Evolutionary conservation across 2,329 filamentous ascomycete species (phyloP).

Genomic region (Aspergillus tamarii): DNA sequence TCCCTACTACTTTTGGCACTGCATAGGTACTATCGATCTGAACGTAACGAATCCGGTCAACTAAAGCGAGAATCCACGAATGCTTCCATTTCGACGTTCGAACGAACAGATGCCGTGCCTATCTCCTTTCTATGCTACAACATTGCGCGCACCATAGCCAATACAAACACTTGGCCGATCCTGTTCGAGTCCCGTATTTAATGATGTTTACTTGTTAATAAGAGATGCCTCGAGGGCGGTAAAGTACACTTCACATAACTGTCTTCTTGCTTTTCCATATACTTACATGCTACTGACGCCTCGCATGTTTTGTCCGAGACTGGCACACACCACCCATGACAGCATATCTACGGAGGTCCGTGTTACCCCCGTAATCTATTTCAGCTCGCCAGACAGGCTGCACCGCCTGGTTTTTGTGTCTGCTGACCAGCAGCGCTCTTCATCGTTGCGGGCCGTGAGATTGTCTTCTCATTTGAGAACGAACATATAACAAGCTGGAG

Average conservation of each 20-base stretch:
- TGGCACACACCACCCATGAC: not conserved
- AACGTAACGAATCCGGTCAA: not conserved
- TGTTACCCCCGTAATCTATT: not conserved
- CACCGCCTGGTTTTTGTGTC: not conserved
- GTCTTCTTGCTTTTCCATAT: not conserved
- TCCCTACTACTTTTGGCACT: not conserved
- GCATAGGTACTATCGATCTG: not conserved
- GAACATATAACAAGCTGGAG: not conserved
- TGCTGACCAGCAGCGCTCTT: not conserved
- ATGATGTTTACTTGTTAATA: not conserved
- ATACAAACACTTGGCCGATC: not conserved
- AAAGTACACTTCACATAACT: not conserved
- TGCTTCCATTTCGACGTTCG: not conserved
- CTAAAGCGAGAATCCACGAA: not conserved
- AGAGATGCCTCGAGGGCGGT: not conserved
- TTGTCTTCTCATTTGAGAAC: not conserved
- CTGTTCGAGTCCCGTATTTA: not conserved
- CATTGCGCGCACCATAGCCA: not conserved
- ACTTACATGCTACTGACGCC: constrained; percentile 3
- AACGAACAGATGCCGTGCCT: not conserved
- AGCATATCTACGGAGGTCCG: not conserved
- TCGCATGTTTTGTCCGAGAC: not conserved
- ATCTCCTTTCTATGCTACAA: too few relatives aligned
- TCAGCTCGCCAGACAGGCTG: not conserved
- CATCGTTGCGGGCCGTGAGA: not conserved